A percentile compares a stretch with the other conserved stretches of the same genome.
phyloP scores from a whole-genome alignment of 495 filamentous ascomycete genomes.

The Xanthoparmelia taractica region DNA sequence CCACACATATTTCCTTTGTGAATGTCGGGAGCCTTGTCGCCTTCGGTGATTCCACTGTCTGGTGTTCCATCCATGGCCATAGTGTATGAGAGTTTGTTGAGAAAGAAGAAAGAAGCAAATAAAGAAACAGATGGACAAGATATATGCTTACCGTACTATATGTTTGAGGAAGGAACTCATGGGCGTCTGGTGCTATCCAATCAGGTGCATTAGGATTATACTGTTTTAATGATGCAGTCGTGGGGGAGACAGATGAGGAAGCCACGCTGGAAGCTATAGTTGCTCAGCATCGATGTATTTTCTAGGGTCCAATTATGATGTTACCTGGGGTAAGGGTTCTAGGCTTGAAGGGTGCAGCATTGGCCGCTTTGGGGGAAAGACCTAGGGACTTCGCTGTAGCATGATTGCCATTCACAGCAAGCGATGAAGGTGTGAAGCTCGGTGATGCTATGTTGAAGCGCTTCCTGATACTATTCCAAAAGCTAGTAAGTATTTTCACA shows the following conservation, averaged over 20 bases:
- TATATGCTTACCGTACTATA: slow-evolving; percentile 56
- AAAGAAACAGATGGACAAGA: slow-evolving; percentile 1
- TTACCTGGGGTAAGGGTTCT: slow-evolving; percentile 40
- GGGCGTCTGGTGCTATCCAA: slow-evolving; percentile 54
- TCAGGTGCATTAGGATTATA: slow-evolving; percentile 39
- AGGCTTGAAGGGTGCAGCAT: slow-evolving; percentile 87
- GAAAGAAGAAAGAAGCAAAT: slow-evolving; percentile 7
- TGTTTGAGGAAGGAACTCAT: slow-evolving; percentile 75
- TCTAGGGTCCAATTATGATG: neutral
- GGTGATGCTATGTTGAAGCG: slow-evolving; percentile 92
- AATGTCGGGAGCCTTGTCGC: neutral
- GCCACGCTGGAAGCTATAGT: slow-evolving; percentile 18
- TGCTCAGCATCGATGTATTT: slow-evolving; percentile 7
- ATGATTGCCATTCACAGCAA: slow-evolving; percentile 45
- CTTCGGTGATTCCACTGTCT: neutral
- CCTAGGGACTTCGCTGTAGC: slow-evolving; percentile 49
- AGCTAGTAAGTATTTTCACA: slow-evolving; percentile 7
- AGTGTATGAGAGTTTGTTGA: slow-evolving; percentile 2
- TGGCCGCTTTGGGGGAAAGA: slow-evolving; percentile 81
- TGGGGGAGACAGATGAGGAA: slow-evolving; percentile 19
- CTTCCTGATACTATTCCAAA: slow-evolving; percentile 52
- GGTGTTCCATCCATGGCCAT: neutral
- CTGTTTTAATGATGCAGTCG: slow-evolving; percentile 17
- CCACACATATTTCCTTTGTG: neutral
- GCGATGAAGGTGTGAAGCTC: slow-evolving; percentile 73